These are phyloP conservation scores for Phytophthora megakarya DNA, from an alignment of 352 stramenopile genomes.

Conservation along the genomic window DNA sequence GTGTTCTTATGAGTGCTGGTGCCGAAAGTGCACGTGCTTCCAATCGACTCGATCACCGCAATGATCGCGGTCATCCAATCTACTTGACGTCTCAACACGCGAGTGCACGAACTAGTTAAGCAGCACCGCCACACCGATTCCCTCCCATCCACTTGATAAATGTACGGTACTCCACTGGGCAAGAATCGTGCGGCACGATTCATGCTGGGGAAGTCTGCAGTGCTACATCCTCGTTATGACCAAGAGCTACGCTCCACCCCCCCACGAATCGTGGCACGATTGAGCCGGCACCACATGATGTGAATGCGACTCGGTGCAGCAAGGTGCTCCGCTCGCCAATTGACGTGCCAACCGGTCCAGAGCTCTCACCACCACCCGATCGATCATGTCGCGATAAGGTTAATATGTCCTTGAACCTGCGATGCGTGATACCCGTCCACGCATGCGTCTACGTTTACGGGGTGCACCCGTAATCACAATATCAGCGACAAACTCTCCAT, in stretches of 20 bases:
- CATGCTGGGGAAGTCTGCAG: constrained; percentile 13
- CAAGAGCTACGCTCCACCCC: constrained; percentile 14
- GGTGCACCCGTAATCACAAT: too few relatives aligned
- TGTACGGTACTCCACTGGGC: too few relatives aligned
- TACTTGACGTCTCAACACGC: too few relatives aligned
- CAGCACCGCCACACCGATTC: constrained; percentile 18
- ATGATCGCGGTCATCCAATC: too few relatives aligned
- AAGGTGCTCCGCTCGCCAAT: constrained; percentile 18
- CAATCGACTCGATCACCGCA: too few relatives aligned
- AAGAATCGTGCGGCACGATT: constrained; percentile 7
- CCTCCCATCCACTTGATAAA: constrained; percentile 37
- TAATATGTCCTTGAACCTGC: constrained; percentile 25
- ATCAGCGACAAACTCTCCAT: too few relatives aligned
- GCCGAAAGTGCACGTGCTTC: too few relatives aligned
- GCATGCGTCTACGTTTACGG: not conserved
- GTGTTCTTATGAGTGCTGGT: too few relatives aligned
- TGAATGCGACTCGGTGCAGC: constrained; percentile 16
- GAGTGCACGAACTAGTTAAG: too few relatives aligned
- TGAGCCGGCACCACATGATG: not conserved
- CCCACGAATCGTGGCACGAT: constrained; percentile 5
- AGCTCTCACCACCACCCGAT: constrained; percentile 33
- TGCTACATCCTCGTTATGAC: constrained; percentile 27
- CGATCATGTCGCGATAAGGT: constrained; percentile 20
- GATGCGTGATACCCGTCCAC: not conserved
- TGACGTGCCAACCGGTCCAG: constrained; percentile 14